phyloP scores from a whole-genome alignment of 2,329 filamentous ascomycete species.

The Hortaea werneckii region DNA sequence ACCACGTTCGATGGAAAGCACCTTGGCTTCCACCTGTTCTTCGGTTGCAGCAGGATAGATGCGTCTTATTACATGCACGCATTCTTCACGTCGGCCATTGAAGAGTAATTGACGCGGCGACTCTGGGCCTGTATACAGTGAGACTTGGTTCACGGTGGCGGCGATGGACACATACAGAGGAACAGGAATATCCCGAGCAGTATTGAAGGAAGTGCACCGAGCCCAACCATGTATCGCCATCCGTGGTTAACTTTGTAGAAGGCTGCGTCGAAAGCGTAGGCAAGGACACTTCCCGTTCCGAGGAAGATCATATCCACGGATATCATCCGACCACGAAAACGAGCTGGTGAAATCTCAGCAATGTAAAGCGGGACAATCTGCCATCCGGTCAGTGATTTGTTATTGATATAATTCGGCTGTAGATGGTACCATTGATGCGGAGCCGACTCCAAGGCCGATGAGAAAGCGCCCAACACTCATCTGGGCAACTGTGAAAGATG shows the following conservation, averaged over 20 bases:
- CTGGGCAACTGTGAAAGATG: constrained; percentile 42
- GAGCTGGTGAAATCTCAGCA: constrained; percentile 69
- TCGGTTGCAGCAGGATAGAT: constrained; percentile 5
- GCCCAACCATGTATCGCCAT: constrained; percentile 87
- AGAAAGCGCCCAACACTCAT: constrained; percentile 61
- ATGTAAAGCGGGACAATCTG: constrained; percentile 50
- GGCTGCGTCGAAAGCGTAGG: constrained; percentile 73
- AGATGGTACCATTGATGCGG: constrained; percentile 43
- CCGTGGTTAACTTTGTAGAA: constrained; percentile 52
- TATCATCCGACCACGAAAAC: constrained; percentile 66
- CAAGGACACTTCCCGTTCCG: constrained; percentile 78
- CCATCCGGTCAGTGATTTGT: neutral
- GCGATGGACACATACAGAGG: no score
- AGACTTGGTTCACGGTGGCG: no score
- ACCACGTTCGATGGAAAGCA: constrained; percentile 52
- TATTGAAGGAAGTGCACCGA: constrained; percentile 67
- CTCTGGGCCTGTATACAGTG: no score
- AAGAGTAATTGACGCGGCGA: constrained; percentile 75
- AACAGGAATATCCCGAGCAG: constrained; percentile 60
- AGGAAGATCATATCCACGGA: constrained; percentile 76
- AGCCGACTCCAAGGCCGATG: constrained; percentile 62
- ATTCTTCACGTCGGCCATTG: constrained; percentile 48
- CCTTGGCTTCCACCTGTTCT: constrained; percentile 26
- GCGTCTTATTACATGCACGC: constrained; percentile 55
- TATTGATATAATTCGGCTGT: neutral